These are phyloP conservation scores for Aspergillus fischeri DNA, from an alignment of 2,329 filamentous ascomycete species.

Conservation along the genomic window DNA sequence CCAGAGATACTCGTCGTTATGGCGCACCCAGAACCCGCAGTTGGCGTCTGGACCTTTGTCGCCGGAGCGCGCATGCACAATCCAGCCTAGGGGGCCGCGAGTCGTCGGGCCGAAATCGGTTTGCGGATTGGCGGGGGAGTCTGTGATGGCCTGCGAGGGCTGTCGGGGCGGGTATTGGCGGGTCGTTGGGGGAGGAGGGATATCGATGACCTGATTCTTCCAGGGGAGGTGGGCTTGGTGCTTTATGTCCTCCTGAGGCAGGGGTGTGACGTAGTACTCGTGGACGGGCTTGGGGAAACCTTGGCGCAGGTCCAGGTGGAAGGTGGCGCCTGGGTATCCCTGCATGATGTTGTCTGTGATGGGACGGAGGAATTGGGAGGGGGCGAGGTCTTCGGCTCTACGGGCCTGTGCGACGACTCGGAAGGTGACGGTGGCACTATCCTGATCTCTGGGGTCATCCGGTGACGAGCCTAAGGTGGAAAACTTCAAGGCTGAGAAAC, in stretches of 20 bases:
- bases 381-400: conserved; percentile 31
- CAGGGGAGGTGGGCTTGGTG: conserved; percentile 26
- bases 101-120: conserved; percentile 20
- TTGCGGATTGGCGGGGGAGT: conserved; percentile 3
- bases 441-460: conserved; percentile 37
- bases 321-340: conserved; percentile 37
- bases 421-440: conserved; percentile 40
- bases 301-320: conserved; percentile 31
- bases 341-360: conserved; percentile 40
- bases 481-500: conserved; percentile 30
- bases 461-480: conserved; percentile 25
- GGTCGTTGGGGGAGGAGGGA: conserved; percentile 16
- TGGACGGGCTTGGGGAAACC: conserved; percentile 34
- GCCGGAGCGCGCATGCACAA: conserved; percentile 37
- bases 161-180: conserved; percentile 11
- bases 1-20: conserved; percentile 43
- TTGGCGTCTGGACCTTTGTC: conserved; percentile 47
- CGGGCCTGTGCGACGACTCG: conserved; percentile 46
- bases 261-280: conserved; percentile 27
- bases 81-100: conserved; percentile 26
- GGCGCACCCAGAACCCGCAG: conserved; percentile 44
- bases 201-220: conserved; percentile 15
- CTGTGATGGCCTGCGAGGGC: conserved; percentile 14
- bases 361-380: conserved; percentile 32
- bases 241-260: conserved; percentile 21